A percentile compares a stretch with the other conserved stretches of the same genome.
Evolutionary conservation across 2,329 filamentous ascomycete species (phyloP).

Genomic region (Colletotrichum acutatum): DNA sequence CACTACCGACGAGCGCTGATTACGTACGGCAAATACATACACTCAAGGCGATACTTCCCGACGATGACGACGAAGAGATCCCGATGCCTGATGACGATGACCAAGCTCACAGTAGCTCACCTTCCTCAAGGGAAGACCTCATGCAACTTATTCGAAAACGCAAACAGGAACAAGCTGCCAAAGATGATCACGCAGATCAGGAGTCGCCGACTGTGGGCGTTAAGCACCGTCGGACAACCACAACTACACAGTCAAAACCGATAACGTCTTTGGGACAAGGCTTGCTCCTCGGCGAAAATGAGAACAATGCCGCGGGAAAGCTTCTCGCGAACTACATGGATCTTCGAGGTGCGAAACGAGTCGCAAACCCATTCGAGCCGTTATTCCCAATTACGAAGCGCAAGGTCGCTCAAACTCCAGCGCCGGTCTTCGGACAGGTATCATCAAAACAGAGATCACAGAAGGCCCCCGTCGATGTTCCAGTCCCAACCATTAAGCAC

Average conservation of each 20-base stretch:
- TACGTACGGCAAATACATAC: background rate
- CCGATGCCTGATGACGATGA: background rate
- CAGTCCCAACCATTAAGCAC: conserved; percentile 35
- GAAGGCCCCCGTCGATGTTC: background rate
- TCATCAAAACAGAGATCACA: background rate
- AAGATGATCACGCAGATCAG: background rate
- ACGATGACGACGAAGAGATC: conserved; percentile 6
- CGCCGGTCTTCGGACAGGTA: background rate
- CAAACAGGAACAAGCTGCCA: background rate
- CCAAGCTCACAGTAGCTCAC: no score
- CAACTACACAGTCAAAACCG: background rate
- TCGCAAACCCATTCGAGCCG: background rate
- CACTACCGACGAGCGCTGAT: conserved; percentile 5
- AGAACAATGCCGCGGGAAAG: conserved; percentile 38
- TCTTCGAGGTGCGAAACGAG: conserved; percentile 43
- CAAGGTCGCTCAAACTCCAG: background rate
- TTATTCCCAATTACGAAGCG: background rate
- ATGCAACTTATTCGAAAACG: conserved; percentile 23
- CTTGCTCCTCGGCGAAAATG: conserved; percentile 14
- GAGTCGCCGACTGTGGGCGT: background rate
- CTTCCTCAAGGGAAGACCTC: background rate
- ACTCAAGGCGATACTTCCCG: background rate
- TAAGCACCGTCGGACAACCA: background rate
- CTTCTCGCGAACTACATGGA: conserved; percentile 47
- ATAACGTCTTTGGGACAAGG: background rate